Base-by-base conservation (phyloP, 495 filamentous ascomycete genomes). In the Neurospora terricola region DNA sequence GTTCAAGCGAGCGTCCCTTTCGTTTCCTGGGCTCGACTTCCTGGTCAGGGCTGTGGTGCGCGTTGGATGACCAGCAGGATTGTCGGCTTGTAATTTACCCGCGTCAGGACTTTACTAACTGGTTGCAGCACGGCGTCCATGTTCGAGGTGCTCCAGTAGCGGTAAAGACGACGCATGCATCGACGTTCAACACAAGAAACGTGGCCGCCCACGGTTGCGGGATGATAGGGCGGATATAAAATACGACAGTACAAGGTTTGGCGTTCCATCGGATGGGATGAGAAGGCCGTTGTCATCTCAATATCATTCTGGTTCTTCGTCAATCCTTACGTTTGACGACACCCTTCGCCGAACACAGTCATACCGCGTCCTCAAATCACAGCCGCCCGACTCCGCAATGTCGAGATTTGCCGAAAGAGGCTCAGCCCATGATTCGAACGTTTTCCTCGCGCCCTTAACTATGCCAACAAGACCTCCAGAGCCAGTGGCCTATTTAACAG, bases 121-220 rank as follows among this genome's bases (percentile, higher is more conserved):
- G 21, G 76, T 69, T n/a, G 71, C 80, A 91, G 89, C 87, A 38
- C 85, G 88, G 74, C 85, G 89, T 70, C 89, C 89, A 34, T 91
- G 89, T 72, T 87, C 87, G 69, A 83, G 89, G 70, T 91, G 89
- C 78, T 77, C 87, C 71, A 86, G 83, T 70, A 89, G 87, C 79
- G 87, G 88, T 71, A 90, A 90, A 75, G 82, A 97, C 87, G 91
- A 94, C 70, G 88, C 92, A n/a, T 98, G 95, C 76, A 86, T 94
- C 70, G 96, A 99, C 81, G 94, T 98, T 30, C 93, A 94, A 76
- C 95, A 98, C 82, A 99, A 98, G 83, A 98, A 98, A 80, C 87
- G 96, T 74, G 96, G 96, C 27, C 87, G 96, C 72, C 96, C 96
- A 76, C 91, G 96, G 70, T 85, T 99, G 77, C 91, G 95, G 79